Base-by-base conservation (phyloP, 495 filamentous ascomycete species). In the Aspergillus hancockii region DNA sequence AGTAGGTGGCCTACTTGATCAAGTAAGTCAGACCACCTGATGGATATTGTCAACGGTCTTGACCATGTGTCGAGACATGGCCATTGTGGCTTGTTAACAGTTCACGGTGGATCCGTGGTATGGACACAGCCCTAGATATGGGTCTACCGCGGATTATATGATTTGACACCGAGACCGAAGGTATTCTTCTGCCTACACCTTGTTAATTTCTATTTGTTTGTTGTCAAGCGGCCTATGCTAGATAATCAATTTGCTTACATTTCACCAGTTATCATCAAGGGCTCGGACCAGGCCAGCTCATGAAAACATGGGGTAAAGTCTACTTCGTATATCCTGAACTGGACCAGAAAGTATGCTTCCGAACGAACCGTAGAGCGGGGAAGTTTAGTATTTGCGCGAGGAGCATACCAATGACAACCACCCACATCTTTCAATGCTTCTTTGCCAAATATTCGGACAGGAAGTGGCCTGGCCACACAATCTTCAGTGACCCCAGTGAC, bases 1-100 rank as follows among this genome's bases (percentile, higher is more conserved):
- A 19, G 41, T 18, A 45, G 9, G n/a, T 19, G 41, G 23, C 1
- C 8, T n/a, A 9, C 43, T 14, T 3, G 19, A 18, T 23, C 3
- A 8, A 47, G 43, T 14, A 47, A 47, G n/a, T 47, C 41, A 14
- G 19, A n/a, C 6, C 19, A n/a, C 1, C n/a, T n/a, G n/a, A 22
- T 4, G 19, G 7, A 47, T 23, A 8, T 22, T 9, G 43, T 28
- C 7, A 28, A 7, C 7, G 18, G 19, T 23, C 9, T n/a, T 8
- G 16, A 19, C 43, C 43, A 47, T 47, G 43, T 47, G 43, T 47
- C 43, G 43, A 47, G 43, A 47, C 43, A 21, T 9, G 43, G 18
- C 10, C 43, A 47, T 47, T 47, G 43, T 47, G 43, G 43, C 40
- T 43, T 47, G 21, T 22, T 22, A n/a, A n/a, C n/a, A n/a, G 13